These are phyloP conservation scores for Nepenthes mirabilis DNA, from an alignment of 148 eudicot genomes.

Conservation along the genomic window DNA sequence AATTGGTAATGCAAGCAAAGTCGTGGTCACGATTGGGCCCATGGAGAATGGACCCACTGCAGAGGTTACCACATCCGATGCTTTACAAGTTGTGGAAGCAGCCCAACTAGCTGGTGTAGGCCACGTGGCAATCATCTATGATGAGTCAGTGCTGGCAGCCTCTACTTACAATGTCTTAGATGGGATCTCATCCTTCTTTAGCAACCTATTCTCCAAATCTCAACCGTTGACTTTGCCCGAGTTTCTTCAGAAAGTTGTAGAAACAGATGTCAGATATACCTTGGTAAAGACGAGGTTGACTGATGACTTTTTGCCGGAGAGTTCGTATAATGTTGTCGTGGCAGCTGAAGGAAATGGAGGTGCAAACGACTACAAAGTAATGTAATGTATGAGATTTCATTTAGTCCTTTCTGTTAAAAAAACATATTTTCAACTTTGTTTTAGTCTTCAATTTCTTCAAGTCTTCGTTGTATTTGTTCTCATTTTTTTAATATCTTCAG, in stretches of 20 bases:
- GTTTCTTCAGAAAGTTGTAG: conserved; percentile 44
- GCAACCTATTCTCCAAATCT: conserved; percentile 52
- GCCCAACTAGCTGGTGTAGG: conserved; percentile 77
- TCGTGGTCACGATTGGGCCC: conserved; percentile 70
- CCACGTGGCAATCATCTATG: conserved; percentile 67
- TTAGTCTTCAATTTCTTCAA: not conserved
- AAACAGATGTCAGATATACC: conserved; percentile 61
- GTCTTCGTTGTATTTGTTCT: not conserved
- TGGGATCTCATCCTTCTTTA: conserved; percentile 63
- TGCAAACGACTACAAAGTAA: conserved; percentile 95
- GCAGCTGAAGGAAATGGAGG: conserved; percentile 58
- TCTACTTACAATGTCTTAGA: conserved; percentile 61
- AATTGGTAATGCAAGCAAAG: conserved; percentile 89
- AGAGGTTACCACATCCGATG: conserved; percentile 51
- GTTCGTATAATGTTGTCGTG: conserved; percentile 58
- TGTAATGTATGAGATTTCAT: conserved; percentile 71
- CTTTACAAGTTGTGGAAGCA: conserved; percentile 60
- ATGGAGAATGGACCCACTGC: conserved; percentile 51
- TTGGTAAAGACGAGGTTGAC: conserved; percentile 54
- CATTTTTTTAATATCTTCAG: conserved; percentile 20
- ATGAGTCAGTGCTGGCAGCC: conserved; percentile 12
- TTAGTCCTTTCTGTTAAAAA: conserved; percentile 6
- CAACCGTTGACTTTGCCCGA: conserved; percentile 53
- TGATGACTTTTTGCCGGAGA: conserved; percentile 69
- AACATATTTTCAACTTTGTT: not conserved